Evolutionary conservation across 2,329 filamentous ascomycete species (phyloP).

Genomic region (Fusarium protoensiforme): DNA sequence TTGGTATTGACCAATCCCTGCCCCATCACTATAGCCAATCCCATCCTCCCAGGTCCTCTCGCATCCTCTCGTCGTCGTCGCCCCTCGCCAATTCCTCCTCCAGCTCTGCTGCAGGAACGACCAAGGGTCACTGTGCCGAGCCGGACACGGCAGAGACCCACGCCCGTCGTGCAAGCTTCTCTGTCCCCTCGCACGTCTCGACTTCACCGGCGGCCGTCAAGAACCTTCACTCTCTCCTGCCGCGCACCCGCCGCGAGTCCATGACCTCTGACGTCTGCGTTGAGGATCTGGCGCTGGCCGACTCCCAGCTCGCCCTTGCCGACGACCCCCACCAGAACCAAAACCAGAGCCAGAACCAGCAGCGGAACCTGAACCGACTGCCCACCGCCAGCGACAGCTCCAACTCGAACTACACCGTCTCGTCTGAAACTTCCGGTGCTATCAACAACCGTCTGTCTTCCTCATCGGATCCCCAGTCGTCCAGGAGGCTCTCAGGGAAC

Average conservation of each 20-base stretch:
- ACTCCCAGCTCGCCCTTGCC: constrained; percentile 58
- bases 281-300: constrained; percentile 50
- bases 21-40: constrained; percentile 19
- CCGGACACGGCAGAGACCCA: constrained; percentile 67
- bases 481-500: constrained; percentile 78
- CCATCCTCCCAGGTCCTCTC: constrained; percentile 28
- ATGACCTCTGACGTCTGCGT: constrained; percentile 53
- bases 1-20: constrained; percentile 24
- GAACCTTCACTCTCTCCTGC: constrained; percentile 54
- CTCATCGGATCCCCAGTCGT: constrained; percentile 61
- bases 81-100: constrained; percentile 58
- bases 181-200: constrained; percentile 64
- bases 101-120: constrained; percentile 51
- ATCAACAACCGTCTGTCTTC: constrained; percentile 54
- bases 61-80: constrained; percentile 42
- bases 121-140: constrained; percentile 70
- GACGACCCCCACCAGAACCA: constrained; percentile 56
- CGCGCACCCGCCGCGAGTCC: constrained; percentile 57
- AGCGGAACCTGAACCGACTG: constrained; percentile 51
- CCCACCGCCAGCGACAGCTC: constrained; percentile 42
- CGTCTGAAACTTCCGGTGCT: constrained; percentile 62
- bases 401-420: constrained; percentile 45
- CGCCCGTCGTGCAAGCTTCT: constrained; percentile 70
- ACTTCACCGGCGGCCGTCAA: constrained; percentile 49
- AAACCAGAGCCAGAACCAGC: constrained; percentile 51